Percentiles rank a stretch among this genome's conserved stretches.
phyloP scores from a whole-genome alignment of 78 protist genomes.

The Planoprotostelium fungivorum region DNA sequence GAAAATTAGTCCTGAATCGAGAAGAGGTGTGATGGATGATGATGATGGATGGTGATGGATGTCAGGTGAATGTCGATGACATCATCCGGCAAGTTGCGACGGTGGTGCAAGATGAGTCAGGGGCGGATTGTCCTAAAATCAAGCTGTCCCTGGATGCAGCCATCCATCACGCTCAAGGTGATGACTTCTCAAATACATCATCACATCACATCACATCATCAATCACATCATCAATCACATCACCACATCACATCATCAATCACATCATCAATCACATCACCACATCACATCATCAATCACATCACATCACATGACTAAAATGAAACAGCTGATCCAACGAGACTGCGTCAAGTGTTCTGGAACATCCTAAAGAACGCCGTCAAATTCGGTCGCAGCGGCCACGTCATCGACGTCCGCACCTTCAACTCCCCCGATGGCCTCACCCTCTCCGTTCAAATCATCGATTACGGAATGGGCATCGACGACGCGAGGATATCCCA shows the following conservation, averaged over 20 bases:
- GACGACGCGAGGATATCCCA: not conserved
- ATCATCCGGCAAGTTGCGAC: not conserved
- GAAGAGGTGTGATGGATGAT: not conserved
- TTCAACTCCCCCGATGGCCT: not conserved
- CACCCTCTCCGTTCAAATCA: not conserved
- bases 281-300: no score
- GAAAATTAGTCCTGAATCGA: not conserved
- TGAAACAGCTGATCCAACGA: not conserved
- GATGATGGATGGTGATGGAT: not conserved
- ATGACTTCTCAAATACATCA: no score
- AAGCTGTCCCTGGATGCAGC: not conserved
- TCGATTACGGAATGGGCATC: not conserved
- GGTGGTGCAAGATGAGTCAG: not conserved
- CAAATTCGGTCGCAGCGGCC: not conserved
- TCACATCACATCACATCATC: no score
- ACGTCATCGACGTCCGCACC: not conserved
- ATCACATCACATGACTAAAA: no score
- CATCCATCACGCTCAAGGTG: not conserved
- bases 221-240: no score
- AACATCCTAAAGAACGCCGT: not conserved
- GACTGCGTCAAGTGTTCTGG: not conserved
- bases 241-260: no score
- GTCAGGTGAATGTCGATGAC: not conserved
- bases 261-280: no score
- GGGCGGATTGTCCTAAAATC: not conserved